phyloP scores from a whole-genome alignment of 352 stramenopile species.

The Stramenopiles sp. region DNA sequence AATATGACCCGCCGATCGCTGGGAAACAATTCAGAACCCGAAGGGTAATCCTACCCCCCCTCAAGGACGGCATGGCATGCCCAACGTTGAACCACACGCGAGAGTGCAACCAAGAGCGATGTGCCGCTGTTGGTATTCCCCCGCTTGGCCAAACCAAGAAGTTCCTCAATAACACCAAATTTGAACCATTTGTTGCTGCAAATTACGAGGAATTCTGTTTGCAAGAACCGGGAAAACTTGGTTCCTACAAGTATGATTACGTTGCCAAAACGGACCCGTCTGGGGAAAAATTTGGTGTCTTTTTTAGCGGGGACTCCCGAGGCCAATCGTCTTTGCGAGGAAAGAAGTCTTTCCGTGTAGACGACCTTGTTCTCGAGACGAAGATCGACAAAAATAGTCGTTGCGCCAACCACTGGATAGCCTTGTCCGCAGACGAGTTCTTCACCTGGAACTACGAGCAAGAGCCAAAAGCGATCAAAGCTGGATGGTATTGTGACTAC shows the following conservation, averaged over 20 bases:
- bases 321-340: not conserved
- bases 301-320: not conserved
- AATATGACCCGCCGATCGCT: not conserved
- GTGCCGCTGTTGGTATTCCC: not conserved
- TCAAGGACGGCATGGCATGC: not conserved
- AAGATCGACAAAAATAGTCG: conserved; percentile 1
- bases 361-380: not conserved
- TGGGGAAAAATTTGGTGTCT: not conserved
- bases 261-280: not conserved
- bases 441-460: not conserved
- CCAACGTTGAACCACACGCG: not conserved
- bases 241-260: conserved; percentile 4
- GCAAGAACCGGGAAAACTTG: not conserved
- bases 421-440: not conserved
- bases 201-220: not conserved
- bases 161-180: not conserved
- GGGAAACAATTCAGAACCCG: not conserved
- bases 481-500: not conserved
- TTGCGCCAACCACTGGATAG: not conserved
- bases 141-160: not conserved
- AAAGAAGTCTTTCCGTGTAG: not conserved
- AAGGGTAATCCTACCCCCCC: not conserved
- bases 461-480: not conserved
- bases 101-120: not conserved
- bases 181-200: not conserved